Evolutionary conservation across 805 yeast species (phyloP), one percentile per base, ranked within the genome.

Genomic region (Candida yuanshanica): DNA sequence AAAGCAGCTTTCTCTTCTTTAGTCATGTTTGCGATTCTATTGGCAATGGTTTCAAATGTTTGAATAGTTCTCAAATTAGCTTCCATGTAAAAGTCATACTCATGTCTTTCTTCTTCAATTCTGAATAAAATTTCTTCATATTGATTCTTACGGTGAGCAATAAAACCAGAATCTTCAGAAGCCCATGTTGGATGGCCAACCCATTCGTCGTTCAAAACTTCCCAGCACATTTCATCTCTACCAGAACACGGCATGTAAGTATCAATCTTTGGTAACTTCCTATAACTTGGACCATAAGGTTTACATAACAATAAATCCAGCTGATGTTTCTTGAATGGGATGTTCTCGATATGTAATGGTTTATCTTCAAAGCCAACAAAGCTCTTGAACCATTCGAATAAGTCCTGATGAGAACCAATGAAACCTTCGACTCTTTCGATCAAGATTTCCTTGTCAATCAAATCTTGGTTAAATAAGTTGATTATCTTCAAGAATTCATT

Each of bases 111-210:
- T 61, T 93, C 99, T 64, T 93, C 99, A 44, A 90, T 87, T 60
- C 95, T 83, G 68, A 89, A 90, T 41, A 93, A 66, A 37, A 93
- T 86, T 62, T 93, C 99, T 64, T 93, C 99, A 60, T 91, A 93
- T 66, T 93, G 99, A 60, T 93, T 93, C 64, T 93, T 93, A 50
- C 98, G 79, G 62, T 93, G 99, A n/a, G 99, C 96, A 59, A 93
- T 90, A 55, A 91, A 93, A 0, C 99, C 99, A 11, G 96, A 86
- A 62, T 93, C 99, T 62, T 93, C 99, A 0, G 98, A 91, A 4
- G 98, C 99, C 99, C 99, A 93, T n/a, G 96, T 95, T 18, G 99
- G 99, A 64, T 93, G 98, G 7, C 97, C 96, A 26, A 93, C 98
- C 97, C 98, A 93, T 64, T 91, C 98, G 62, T 93, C 99, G 63